Conservation (phyloP, 768 basidiomycete species). For the Asterophora lycoperdoides region DNA sequence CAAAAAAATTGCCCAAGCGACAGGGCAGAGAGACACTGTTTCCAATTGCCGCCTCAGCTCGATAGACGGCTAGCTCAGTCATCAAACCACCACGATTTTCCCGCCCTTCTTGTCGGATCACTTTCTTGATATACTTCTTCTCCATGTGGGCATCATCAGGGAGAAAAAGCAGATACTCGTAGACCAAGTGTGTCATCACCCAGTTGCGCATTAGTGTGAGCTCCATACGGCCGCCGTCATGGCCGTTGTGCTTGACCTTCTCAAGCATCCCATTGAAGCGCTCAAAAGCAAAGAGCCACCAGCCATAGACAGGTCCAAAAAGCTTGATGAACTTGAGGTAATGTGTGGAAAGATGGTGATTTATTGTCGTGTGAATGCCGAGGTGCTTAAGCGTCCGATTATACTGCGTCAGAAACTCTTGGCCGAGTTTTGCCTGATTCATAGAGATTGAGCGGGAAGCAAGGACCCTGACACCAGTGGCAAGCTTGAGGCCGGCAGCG, state of each 20-base stretch:
- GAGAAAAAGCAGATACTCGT: neutral
- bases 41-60: neutral
- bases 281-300: constrained; percentile 35
- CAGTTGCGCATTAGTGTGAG: constrained; percentile 27
- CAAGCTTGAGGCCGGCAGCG: constrained; percentile 14
- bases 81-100: neutral
- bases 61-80: neutral
- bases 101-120: neutral
- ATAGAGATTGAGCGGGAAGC: constrained; percentile 19
- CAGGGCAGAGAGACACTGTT: neutral
- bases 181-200: constrained; percentile 18
- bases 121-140: neutral
- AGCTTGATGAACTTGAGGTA: constrained; percentile 18
- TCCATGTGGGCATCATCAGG: neutral
- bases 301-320: constrained; percentile 29
- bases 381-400: constrained; percentile 6
- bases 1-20: too few relatives aligned
- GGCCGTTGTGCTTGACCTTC: constrained; percentile 28
- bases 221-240: constrained; percentile 27
- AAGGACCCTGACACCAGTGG: constrained; percentile 18
- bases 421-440: constrained; percentile 19
- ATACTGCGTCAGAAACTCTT: constrained; percentile 21
- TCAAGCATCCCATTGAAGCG: constrained; percentile 31
- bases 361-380: constrained; percentile 18
- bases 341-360: constrained; percentile 29